Percentiles rank a stretch among this genome's conserved stretches.
Conservation (phyloP, 495 filamentous ascomycete genomes). For the Neurospora cerealis region DNA sequence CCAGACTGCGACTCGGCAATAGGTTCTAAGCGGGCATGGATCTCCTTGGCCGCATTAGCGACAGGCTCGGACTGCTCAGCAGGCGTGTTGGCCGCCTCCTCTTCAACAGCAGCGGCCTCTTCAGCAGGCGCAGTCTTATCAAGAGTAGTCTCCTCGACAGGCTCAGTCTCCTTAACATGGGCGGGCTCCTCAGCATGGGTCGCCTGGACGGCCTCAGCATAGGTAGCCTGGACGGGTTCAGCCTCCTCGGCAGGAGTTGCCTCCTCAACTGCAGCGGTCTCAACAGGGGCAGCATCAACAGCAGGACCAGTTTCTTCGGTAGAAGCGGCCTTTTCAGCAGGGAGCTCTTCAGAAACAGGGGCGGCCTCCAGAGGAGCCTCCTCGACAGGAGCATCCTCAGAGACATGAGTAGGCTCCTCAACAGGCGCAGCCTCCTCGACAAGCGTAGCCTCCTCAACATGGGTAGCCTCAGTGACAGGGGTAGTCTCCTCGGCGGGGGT, state of each 20-base stretch:
- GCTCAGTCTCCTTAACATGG: background rate
- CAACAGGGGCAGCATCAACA: background rate
- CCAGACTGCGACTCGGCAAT: constrained; percentile 8
- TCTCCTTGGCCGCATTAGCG: constrained; percentile 1
- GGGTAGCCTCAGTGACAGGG: background rate
- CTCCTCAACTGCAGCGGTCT: background rate
- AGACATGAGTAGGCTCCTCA: background rate
- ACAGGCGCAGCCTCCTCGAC: background rate
- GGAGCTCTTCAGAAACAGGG: background rate
- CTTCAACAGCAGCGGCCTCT: background rate
- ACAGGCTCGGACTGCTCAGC: background rate
- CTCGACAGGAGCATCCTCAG: background rate
- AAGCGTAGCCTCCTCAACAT: background rate
- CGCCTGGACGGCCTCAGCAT: background rate
- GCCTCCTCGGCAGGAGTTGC: background rate
- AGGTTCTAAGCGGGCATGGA: background rate
- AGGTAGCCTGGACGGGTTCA: background rate
- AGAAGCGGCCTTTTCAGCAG: background rate
- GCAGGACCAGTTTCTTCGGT: background rate
- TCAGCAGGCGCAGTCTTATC: background rate
- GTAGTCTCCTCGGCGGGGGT: background rate
- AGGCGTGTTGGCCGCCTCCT: background rate
- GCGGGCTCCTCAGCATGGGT: background rate
- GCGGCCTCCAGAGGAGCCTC: background rate
- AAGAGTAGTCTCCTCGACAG: background rate